Evolutionary conservation across 805 yeast genomes (phyloP).

Genomic region (Saccharomycopsis vini): DNA sequence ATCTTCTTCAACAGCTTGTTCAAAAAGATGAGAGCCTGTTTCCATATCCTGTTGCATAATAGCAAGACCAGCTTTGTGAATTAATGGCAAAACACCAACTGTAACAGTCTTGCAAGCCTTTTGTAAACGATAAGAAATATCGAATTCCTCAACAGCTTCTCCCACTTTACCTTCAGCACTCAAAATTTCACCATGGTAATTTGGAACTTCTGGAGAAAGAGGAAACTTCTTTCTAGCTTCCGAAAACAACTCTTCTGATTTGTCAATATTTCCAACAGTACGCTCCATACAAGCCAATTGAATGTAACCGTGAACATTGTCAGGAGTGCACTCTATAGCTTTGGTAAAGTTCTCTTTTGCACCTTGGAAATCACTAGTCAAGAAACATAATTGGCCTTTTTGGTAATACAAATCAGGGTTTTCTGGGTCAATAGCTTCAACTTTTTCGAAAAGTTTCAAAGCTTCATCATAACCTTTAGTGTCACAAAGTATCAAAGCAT

Average conservation of each 20-base stretch:
- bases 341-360: slow-evolving; percentile 71
- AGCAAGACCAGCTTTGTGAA: slow-evolving; percentile 76
- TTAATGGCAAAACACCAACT: slow-evolving; percentile 81
- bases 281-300: slow-evolving; percentile 90
- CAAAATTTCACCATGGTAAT: slow-evolving; percentile 90
- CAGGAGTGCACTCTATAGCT: slow-evolving; percentile 64
- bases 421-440: slow-evolving; percentile 57
- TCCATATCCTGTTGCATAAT: slow-evolving; percentile 42
- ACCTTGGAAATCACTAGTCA: slow-evolving; percentile 61
- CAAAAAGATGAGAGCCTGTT: slow-evolving; percentile 54
- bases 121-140: slow-evolving; percentile 77
- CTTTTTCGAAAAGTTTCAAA: slow-evolving; percentile 59
- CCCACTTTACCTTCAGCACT: slow-evolving; percentile 67
- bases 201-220: slow-evolving; percentile 83
- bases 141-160: slow-evolving; percentile 77
- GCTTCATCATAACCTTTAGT: slow-evolving; percentile 43
- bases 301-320: slow-evolving; percentile 76
- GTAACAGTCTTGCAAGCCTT: slow-evolving; percentile 55
- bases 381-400: slow-evolving; percentile 83
- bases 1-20: slow-evolving; percentile 72
- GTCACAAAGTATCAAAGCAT: slow-evolving; percentile 80
- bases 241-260: slow-evolving; percentile 57
- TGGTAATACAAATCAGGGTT: slow-evolving; percentile 86
- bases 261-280: slow-evolving; percentile 56
- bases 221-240: slow-evolving; percentile 71